phyloP scores from a whole-genome alignment of 345 rosid species.

The Raphanus sativus region DNA sequence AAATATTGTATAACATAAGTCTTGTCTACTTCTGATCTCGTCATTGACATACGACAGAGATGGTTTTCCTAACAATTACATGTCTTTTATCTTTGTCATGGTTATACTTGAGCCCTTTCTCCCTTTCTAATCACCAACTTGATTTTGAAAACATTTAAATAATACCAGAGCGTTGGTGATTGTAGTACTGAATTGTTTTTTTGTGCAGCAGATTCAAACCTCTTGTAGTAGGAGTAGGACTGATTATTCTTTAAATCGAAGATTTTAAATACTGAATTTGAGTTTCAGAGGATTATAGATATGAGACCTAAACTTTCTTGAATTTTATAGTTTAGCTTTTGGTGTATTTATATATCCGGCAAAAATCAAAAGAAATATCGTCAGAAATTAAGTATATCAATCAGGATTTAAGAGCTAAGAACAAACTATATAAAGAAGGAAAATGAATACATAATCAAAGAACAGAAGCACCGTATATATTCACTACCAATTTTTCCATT shows the following conservation, averaged over 20 bases:
- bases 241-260: not conserved
- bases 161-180: no score
- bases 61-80: not conserved
- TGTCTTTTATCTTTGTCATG: not conserved
- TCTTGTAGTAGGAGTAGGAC: not conserved
- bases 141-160: no score
- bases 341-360: not conserved
- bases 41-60: not conserved
- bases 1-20: not conserved
- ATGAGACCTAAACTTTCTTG: not conserved
- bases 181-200: no score
- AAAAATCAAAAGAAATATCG: not conserved
- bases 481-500: not conserved
- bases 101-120: no score
- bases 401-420: not conserved
- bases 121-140: no score
- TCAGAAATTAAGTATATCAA: not conserved
- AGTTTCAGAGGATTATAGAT: not conserved
- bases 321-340: not conserved
- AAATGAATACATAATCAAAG: not conserved
- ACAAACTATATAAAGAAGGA: not conserved
- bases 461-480: not conserved
- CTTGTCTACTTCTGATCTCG: not conserved
- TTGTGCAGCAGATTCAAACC: no score
- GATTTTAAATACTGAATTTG: not conserved